Evolutionary conservation across 495 filamentous ascomycete genomes (phyloP).

Genomic region (Aspergillus wentii): DNA sequence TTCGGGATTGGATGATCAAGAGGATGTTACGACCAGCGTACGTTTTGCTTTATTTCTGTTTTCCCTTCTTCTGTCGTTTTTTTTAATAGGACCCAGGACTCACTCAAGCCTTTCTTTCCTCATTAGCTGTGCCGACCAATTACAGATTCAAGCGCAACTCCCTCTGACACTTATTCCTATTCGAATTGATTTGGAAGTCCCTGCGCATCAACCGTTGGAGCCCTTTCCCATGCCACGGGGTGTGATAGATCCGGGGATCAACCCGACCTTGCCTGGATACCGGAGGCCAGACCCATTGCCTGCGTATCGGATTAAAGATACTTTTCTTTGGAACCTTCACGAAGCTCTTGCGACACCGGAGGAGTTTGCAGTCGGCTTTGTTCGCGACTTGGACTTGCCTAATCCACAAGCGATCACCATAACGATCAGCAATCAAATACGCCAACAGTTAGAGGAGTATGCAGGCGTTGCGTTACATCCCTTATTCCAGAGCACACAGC

Average conservation of each 20-base stretch:
- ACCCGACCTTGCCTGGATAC: constrained; percentile 67
- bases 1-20: constrained; percentile 92
- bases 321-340: constrained; percentile 96
- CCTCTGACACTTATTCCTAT: constrained; percentile 92
- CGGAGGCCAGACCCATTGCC: constrained; percentile 70
- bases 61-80: constrained; percentile 1
- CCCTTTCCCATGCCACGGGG: constrained; percentile 64
- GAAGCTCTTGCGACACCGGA: constrained; percentile 93
- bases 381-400: constrained; percentile 92
- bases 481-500: constrained; percentile 62
- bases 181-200: constrained; percentile 90
- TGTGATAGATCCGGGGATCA: constrained; percentile 55
- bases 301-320: constrained; percentile 83
- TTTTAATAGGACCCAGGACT: constrained; percentile 6
- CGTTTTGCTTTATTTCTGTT: constrained; percentile 11
- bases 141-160: constrained; percentile 76
- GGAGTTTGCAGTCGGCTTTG: constrained; percentile 84
- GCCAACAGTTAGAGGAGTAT: constrained; percentile 93
- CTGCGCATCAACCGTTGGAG: constrained; percentile 68
- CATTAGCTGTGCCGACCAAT: constrained; percentile 52
- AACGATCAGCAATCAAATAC: constrained; percentile 88
- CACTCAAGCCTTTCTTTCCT: constrained; percentile 6
- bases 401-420: constrained; percentile 58
- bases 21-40: constrained; percentile 52
- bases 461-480: constrained; percentile 91